phyloP scores from a whole-genome alignment of 23 red algal genomes.

The Cyanidium caldarium region DNA sequence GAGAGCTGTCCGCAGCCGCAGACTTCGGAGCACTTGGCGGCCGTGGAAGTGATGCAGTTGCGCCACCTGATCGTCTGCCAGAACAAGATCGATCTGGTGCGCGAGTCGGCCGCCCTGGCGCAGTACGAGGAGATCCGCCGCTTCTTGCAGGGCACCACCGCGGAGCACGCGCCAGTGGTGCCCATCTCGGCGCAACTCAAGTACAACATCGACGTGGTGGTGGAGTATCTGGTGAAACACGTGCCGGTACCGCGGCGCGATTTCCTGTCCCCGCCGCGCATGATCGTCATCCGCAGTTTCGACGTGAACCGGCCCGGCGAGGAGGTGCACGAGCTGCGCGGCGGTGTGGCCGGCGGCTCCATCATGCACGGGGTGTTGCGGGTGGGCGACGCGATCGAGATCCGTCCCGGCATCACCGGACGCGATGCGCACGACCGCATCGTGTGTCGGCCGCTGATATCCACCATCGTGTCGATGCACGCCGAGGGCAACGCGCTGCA shows the following conservation, averaged over 20 bases:
- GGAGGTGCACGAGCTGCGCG: conserved; percentile 77
- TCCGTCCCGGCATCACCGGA: conserved; percentile 71
- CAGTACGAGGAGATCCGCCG: conserved; percentile 88
- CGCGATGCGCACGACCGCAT: conserved; percentile 37
- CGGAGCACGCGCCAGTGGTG: conserved; percentile 70
- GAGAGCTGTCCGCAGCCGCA: conserved; percentile 97
- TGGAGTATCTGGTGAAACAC: conserved; percentile 94
- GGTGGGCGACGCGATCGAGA: conserved; percentile 83
- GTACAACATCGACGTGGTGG: conserved; percentile 99
- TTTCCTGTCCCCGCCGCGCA: conserved; percentile 56
- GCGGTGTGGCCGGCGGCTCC: conserved; percentile 89
- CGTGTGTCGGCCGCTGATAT: conserved; percentile 67
- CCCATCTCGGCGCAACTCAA: conserved; percentile 92
- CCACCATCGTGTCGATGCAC: conserved; percentile 81
- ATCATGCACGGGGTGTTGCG: conserved; percentile 95
- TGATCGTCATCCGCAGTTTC: conserved; percentile 98
- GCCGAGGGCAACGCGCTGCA: conserved; percentile 80
- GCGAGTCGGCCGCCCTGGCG: conserved; percentile 52
- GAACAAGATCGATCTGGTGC: conserved; percentile 99
- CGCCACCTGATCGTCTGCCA: conserved; percentile 86
- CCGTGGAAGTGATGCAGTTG: conserved; percentile 97
- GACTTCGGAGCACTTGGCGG: conserved; percentile 92
- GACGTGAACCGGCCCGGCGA: conserved; percentile 99
- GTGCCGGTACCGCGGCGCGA: conserved; percentile 77
- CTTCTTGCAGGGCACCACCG: conserved; percentile 71